Evolutionary conservation across 1,284 basidiomycete genomes (phyloP), one percentile per base, ranked within the genome.

Genomic region (Cryptococcus deneoformans): DNA sequence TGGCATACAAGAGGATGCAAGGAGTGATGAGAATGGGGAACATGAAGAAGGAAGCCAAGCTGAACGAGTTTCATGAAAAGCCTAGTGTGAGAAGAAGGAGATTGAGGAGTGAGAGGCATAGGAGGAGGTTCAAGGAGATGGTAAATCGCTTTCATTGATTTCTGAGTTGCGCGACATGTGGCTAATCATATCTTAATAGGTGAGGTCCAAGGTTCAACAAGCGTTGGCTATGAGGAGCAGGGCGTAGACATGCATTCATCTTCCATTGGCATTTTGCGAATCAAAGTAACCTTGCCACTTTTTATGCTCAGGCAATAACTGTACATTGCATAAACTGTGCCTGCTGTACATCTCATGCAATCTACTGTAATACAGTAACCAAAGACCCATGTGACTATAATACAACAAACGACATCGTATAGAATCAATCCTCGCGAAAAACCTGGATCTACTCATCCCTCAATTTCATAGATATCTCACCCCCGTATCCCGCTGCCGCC

Each of bases 121-220:
- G 73, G 46, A 66, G 68, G 50, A 68, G 73, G 50, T 77, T 77
- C 60, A 67, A 69, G 62, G 70, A 70, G 53, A 65, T 71, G 68
- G 74, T 75, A 57, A 65, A 73, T 71, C 2, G 16, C 48, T 40
- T 36, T 12, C 5, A 11, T 12, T 49, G 44, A 16, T 51, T 39
- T 11, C 14, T 34, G 14, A 12, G 10, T 5, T 46, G 37, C 37
- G 38, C 42, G n/a, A n/a, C n/a, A n/a, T n/a, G n/a, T n/a, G n/a
- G n/a, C n/a, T n/a, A n/a, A n/a, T 53, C 29, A 38, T n/a, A 24
- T 45, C 8, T n/a, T 34, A 50, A 34, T 42, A 71, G 69, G 68
- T 71, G n/a, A 65, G 69, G 49, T 58, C 62, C 52, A 71, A 69
- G 56, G 68, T 71, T 16, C 64, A 69, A 54, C 62, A 67, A 37